Conservation (phyloP, 2,329 filamentous ascomycete species). For the Penicillium sp. region DNA sequence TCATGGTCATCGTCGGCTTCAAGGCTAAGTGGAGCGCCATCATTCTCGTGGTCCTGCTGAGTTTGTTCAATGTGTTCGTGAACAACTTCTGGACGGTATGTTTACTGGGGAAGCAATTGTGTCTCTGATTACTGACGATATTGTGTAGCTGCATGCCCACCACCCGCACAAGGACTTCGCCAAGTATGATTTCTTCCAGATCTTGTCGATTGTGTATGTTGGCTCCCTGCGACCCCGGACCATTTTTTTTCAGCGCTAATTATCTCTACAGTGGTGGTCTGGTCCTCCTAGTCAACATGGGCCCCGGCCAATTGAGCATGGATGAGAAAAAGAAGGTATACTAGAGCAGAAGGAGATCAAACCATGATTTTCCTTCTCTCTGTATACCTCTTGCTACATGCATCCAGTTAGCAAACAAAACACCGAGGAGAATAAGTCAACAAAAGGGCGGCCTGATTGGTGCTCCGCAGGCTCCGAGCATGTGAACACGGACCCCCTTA, state of each 20-base stretch:
- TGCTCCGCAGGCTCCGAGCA: slow-evolving; percentile 10
- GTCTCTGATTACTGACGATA: slow-evolving; percentile 17
- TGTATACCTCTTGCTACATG: slow-evolving; percentile 13
- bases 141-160: slow-evolving; percentile 79
- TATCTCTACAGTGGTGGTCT: slow-evolving; percentile 67
- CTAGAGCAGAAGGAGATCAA: slow-evolving; percentile 46
- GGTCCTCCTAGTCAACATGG: slow-evolving; percentile 95
- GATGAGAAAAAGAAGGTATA: slow-evolving; percentile 99
- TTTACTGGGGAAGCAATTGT: background rate
- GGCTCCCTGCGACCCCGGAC: background rate
- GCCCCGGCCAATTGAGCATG: slow-evolving; percentile 93
- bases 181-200: slow-evolving; percentile 99
- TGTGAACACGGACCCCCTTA: background rate
- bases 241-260: slow-evolving; percentile 1
- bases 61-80: slow-evolving; percentile 92
- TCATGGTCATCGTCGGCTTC: slow-evolving; percentile 99
- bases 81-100: slow-evolving; percentile 99
- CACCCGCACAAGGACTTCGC: slow-evolving; percentile 99
- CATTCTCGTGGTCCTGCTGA: slow-evolving; percentile 89
- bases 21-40: slow-evolving; percentile 99
- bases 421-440: slow-evolving; percentile 21
- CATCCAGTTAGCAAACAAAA: slow-evolving; percentile 34
- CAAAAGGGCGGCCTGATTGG: background rate
- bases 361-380: slow-evolving; percentile 8
- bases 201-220: slow-evolving; percentile 87